Conservation (phyloP, 768 basidiomycete genomes). For the Trametes villosa region DNA sequence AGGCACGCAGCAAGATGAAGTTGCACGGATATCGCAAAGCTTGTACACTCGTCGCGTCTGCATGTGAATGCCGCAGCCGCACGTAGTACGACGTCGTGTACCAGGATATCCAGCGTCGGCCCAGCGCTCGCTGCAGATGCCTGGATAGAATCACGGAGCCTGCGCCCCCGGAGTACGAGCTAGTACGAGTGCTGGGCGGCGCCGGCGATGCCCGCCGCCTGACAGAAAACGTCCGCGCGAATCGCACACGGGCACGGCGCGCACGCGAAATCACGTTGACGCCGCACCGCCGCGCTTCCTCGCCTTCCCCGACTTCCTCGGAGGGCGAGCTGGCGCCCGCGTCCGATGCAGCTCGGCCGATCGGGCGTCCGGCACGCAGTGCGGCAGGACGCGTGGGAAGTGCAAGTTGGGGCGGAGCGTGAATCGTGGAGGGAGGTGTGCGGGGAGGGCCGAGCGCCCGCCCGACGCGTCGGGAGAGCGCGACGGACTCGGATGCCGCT, state of each 20-base stretch:
- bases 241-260: background rate
- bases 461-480: no score
- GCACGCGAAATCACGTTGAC: background rate
- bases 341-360: background rate
- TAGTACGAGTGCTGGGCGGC: no score
- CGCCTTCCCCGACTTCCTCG: conserved; percentile 20
- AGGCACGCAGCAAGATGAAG: background rate
- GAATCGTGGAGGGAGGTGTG: background rate
- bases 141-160: no score
- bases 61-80: no score
- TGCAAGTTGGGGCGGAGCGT: background rate
- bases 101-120: no score
- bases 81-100: no score
- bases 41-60: no score
- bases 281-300: background rate
- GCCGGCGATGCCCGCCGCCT: no score
- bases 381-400: background rate
- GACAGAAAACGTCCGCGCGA: background rate
- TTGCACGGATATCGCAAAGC: no score
- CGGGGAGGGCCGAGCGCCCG: background rate
- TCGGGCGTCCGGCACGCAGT: background rate
- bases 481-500: no score
- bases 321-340: background rate
- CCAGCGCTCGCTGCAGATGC: no score
- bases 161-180: no score